Evolutionary conservation across 2,329 filamentous ascomycete genomes (phyloP), one percentile per base, ranked within the genome.

Genomic region (Camillea tinctor): DNA sequence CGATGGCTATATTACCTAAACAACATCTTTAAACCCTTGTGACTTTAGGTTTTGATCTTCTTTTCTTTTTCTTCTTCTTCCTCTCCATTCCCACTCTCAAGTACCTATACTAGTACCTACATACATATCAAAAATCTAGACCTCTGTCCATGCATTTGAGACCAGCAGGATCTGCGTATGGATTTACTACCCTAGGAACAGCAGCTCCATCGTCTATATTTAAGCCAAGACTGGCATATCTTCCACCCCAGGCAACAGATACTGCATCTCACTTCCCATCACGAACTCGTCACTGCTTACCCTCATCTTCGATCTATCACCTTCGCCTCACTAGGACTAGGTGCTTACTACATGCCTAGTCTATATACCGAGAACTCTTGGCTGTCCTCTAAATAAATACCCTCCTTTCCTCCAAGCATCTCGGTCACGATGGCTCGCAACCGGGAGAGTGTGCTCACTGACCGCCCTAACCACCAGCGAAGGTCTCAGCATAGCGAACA

Each of bases 381-480:
- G 11, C 17, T 11, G 36, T 15, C 36, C 36, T 17, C 36, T 44
- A 44, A n/a, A 44, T 44, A 44, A 26, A 11, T n/a, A n/a, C 26
- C 26, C 36, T 44, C 36, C 6, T 44, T 15, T 5, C 17, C 17
- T 15, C 11, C 36, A 3, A 30, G 17, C 36, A 44, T 44, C 36
- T 44, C 5, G 36, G 36, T 17, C 36, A 11, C 17, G 2, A 66
- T 64, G 65, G 62, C 60, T 40, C 26, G 36, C 40, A 40, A 54
- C 26, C 49, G 49, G 17, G 48, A 52, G 5, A 57, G 59, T 40
- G 51, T 60, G 50, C 21, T 58, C 21, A 50, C 23, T 53, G 63
- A 56, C 50, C 66, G 56, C 58, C 68, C 68, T 52, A 70, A 68
- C 40, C 23, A 50, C 6, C 30, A 53, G 6, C 60, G 60, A 64